phyloP scores from a whole-genome alignment of 202 grass and related monocot species.

The Brachypodium distachyon region DNA sequence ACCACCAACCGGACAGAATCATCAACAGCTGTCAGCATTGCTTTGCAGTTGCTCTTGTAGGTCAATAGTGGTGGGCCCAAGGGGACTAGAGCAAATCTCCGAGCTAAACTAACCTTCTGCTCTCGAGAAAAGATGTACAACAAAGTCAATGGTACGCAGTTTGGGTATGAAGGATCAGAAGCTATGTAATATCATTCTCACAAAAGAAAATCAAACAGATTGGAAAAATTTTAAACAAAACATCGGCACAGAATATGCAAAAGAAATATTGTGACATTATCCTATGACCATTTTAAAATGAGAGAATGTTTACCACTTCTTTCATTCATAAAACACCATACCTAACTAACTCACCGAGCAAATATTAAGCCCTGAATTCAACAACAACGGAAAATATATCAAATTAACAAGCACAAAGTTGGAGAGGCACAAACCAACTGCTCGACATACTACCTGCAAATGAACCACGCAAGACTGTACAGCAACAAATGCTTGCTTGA shows the following conservation, averaged over 20 bases:
- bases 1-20: slow-evolving; percentile 82
- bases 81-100: slow-evolving; percentile 89
- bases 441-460: slow-evolving; percentile 67
- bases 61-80: slow-evolving; percentile 89
- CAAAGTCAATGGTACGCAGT: background rate
- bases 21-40: slow-evolving; percentile 83
- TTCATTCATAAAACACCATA: background rate
- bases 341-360: background rate
- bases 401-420: background rate
- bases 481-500: slow-evolving; percentile 98
- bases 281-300: too few relatives aligned
- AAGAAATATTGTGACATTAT: background rate
- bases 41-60: slow-evolving; percentile 98
- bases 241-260: background rate
- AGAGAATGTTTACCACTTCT: background rate
- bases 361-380: background rate
- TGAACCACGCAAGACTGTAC: slow-evolving; percentile 98
- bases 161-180: background rate
- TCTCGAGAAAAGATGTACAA: slow-evolving; percentile 25
- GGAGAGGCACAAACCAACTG: background rate
- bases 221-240: background rate
- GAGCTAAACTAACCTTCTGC: slow-evolving; percentile 94
- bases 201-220: background rate
- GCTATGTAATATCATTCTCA: background rate
- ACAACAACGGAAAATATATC: background rate